These are phyloP conservation scores for Dendrobium officinale DNA, from an alignment of 106 monocot genomes.

Conservation along the genomic window DNA sequence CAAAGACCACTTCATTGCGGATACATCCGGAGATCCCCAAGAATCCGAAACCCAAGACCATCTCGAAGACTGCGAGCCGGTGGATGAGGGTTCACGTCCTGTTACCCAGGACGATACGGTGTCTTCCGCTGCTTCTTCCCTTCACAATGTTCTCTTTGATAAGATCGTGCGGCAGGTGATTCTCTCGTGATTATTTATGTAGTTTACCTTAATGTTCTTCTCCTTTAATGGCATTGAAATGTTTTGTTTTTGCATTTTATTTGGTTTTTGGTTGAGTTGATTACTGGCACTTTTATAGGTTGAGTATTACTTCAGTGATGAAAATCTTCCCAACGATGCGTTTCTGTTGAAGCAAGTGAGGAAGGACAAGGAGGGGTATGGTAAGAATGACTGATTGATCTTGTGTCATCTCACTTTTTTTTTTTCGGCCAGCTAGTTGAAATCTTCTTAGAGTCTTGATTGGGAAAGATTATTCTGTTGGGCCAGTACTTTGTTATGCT, in stretches of 20 bases:
- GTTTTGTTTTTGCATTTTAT: not conserved
- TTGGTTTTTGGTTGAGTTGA: not conserved
- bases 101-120: not conserved
- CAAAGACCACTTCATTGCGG: not conserved
- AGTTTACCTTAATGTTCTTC: not conserved
- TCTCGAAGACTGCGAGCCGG: not conserved
- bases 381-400: constrained; percentile 24
- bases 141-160: constrained; percentile 45
- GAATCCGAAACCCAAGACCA: not conserved
- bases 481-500: not conserved
- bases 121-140: constrained; percentile 2
- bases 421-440: not conserved
- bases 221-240: not conserved
- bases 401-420: not conserved
- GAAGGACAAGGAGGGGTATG: constrained; percentile 65
- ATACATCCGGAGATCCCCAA: not conserved
- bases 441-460: not conserved
- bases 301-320: constrained; percentile 92
- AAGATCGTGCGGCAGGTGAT: constrained; percentile 64
- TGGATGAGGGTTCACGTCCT: not conserved
- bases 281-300: constrained; percentile 40
- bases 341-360: constrained; percentile 67
- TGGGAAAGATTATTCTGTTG: not conserved
- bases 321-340: constrained; percentile 71
- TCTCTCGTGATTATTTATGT: not conserved